Base-by-base conservation (phyloP, 2,329 filamentous ascomycete genomes). In the Helicocarpus griseus region DNA sequence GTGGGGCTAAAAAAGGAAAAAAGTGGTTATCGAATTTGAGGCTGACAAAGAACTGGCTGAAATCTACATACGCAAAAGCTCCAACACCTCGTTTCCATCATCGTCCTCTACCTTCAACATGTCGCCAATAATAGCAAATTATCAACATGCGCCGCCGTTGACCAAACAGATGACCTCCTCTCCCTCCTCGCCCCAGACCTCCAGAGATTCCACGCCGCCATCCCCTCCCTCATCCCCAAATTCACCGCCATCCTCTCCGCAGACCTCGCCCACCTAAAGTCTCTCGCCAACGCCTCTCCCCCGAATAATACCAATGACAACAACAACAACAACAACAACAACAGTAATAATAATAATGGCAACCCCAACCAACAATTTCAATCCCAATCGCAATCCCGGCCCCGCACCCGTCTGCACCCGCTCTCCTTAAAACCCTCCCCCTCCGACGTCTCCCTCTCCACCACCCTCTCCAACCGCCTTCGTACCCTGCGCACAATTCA, bases 21-120 rank as follows among this genome's bases (percentile, higher is more conserved):
- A n/a, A n/a, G n/a, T n/a, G n/a, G n/a, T n/a, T n/a, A n/a, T n/a
- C n/a, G n/a, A n/a, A n/a, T n/a, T n/a, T n/a, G n/a, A n/a, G 29
- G 6, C 45, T 47, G 22, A 47, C 45, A 38, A 17, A n/a, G n/a
- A n/a, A n/a, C n/a, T n/a, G n/a, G n/a, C 28, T 36, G 22, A 28
- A 31, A 9, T 11, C 26, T 2, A 29, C 26, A 29, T 29, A 40
- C 14, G 2, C 17, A 54, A 54, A 48, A 71, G 69, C 61, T 60
- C 51, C 67, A 64, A 28, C 65, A 69, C 45, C 61, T 60, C 9
- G 56, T 68, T 19, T 61, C 63, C 29, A 58, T 70, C n/a, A 64
- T 69, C 47, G 58, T 63, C 1, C 56, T 71, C n/a, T 71, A 68
- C 41, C 60, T 71, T 5, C 63, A 69, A 57, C 22, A 56, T n/a